Conservation (phyloP, 495 filamentous ascomycete genomes). For the Stereocaulon alpinum region DNA sequence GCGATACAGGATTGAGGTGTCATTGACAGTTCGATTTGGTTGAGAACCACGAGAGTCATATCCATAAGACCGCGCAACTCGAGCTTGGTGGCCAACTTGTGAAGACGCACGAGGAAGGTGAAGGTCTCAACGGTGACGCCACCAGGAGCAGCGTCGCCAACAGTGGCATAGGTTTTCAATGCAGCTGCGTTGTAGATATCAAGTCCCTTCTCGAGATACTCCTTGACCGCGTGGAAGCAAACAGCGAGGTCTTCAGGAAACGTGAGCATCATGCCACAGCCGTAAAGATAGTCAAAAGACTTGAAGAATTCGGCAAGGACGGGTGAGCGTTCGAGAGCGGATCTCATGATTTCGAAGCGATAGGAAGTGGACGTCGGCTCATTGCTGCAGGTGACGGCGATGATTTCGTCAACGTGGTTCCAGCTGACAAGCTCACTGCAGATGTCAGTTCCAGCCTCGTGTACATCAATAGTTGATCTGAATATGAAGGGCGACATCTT, state of each 20-base stretch:
- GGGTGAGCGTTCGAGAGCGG: slow-evolving; percentile 18
- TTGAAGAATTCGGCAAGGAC: slow-evolving; percentile 18
- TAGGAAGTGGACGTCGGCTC: neutral
- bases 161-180: slow-evolving; percentile 7
- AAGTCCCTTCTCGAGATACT: slow-evolving; percentile 19
- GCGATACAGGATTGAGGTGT: slow-evolving; percentile 7
- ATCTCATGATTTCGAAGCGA: slow-evolving; percentile 12
- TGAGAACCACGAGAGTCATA: slow-evolving; percentile 12
- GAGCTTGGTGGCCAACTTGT: slow-evolving; percentile 16
- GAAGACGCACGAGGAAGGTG: slow-evolving; percentile 14
- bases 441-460: no score
- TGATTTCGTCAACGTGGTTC: slow-evolving; percentile 13
- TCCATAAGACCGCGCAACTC: slow-evolving; percentile 5
- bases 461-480: no score
- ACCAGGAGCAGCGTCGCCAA: neutral
- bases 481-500: neutral
- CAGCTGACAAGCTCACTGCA: no score
- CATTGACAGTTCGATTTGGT: slow-evolving; percentile 10
- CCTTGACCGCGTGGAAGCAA: slow-evolving; percentile 14
- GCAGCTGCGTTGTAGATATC: slow-evolving; percentile 10
- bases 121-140: slow-evolving; percentile 3
- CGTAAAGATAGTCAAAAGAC: slow-evolving; percentile 14
- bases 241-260: slow-evolving; percentile 14
- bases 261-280: slow-evolving; percentile 16
- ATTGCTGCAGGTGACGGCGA: slow-evolving; percentile 17